phyloP scores from a whole-genome alignment of 1,284 basidiomycete species.

The Limonomyces culmigenus region DNA sequence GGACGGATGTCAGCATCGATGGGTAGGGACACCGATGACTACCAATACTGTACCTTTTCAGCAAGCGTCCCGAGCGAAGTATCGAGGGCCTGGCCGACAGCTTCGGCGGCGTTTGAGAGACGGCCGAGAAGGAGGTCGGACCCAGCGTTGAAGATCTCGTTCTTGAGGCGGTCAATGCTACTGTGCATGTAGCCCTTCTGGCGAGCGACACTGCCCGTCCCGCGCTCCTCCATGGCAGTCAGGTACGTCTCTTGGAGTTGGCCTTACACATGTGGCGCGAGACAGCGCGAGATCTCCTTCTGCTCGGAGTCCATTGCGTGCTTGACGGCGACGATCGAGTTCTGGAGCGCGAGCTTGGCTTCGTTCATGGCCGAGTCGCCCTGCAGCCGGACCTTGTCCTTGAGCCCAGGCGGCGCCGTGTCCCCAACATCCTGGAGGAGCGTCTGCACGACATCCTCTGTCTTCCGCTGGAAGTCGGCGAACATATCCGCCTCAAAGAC shows the following conservation, averaged over 20 bases:
- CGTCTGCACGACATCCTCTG: conserved; percentile 19
- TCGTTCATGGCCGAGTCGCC: conserved; percentile 33
- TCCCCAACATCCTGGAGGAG: conserved; percentile 32
- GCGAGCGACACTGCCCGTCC: conserved; percentile 35
- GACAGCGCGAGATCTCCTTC: conserved; percentile 39
- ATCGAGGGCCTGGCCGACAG: conserved; percentile 30
- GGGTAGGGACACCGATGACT: neutral
- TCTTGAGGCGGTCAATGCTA: conserved; percentile 24
- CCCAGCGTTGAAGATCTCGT: conserved; percentile 32
- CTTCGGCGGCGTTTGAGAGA: conserved; percentile 26
- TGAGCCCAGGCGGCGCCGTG: conserved; percentile 29
- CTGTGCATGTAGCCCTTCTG: conserved; percentile 38
- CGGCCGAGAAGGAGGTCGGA: conserved; percentile 31
- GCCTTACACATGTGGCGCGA: conserved; percentile 36
- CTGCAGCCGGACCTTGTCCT: conserved; percentile 31
- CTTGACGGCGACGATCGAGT: conserved; percentile 28
- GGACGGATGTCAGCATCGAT: neutral
- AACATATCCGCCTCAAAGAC: conserved; percentile 47
- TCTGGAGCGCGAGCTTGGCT: conserved; percentile 28
- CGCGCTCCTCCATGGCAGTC: conserved; percentile 32
- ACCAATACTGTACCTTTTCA: conserved; percentile 27
- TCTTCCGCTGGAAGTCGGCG: conserved; percentile 22
- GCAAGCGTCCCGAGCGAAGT: conserved; percentile 29
- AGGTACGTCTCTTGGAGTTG: conserved; percentile 33
- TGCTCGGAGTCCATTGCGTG: conserved; percentile 33